Evolutionary conservation across 2,329 filamentous ascomycete genomes (phyloP).

Genomic region (Scedosporium minutisporum): DNA sequence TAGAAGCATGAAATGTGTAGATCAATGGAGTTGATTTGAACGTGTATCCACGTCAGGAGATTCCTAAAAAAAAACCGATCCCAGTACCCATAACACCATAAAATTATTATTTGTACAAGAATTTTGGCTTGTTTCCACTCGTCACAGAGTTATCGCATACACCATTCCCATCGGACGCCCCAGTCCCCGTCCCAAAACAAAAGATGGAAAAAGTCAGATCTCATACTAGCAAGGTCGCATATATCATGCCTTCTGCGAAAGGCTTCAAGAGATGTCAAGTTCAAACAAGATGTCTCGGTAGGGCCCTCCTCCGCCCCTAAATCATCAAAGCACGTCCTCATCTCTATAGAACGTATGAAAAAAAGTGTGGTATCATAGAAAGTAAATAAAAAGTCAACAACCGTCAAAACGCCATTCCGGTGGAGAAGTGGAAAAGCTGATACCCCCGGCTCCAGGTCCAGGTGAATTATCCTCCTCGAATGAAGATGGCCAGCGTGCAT

Average conservation of each 20-base stretch:
- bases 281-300: background rate
- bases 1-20: background rate
- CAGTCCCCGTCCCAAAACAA: background rate
- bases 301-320: background rate
- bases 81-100: no score
- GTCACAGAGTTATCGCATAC: background rate
- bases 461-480: background rate
- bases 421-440: background rate
- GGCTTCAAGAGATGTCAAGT: background rate
- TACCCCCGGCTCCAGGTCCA: background rate
- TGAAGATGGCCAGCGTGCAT: background rate
- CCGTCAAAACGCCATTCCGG: background rate
- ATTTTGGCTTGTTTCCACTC: background rate
- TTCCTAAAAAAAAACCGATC: no score
- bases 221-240: background rate
- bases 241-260: background rate
- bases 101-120: background rate
- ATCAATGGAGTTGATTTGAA: background rate
- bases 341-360: background rate
- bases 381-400: background rate
- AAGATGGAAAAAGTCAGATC: background rate
- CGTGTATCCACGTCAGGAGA: no score
- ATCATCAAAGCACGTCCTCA: background rate
- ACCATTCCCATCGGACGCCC: background rate
- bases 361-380: background rate